These are phyloP conservation scores for Aspergillus asperescens DNA, from an alignment of 495 filamentous ascomycete species.

Conservation along the genomic window DNA sequence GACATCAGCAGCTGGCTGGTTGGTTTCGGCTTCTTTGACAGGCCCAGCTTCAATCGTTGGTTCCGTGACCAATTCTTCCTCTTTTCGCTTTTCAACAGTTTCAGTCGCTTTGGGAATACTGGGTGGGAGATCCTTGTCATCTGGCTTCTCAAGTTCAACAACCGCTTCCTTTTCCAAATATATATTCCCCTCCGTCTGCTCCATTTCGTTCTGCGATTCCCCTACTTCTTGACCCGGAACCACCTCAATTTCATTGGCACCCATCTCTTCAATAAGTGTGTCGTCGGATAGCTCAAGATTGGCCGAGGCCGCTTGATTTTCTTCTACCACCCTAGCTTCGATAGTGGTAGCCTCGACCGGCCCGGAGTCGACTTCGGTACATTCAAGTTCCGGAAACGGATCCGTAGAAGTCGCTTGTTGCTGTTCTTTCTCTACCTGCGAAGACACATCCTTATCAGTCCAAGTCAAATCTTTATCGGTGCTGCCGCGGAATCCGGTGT, in stretches of 20 bases:
- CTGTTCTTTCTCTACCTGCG: constrained; percentile 46
- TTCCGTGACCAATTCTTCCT: constrained; percentile 17
- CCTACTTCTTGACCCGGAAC: neutral
- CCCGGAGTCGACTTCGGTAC: constrained; percentile 18
- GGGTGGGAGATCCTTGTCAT: neutral
- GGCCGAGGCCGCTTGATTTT: neutral
- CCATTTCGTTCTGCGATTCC: neutral
- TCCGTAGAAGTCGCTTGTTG: constrained; percentile 35
- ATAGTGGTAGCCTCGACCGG: neutral
- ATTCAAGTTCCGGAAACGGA: constrained; percentile 34
- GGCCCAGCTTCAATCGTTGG: constrained; percentile 4
- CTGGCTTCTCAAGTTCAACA: neutral
- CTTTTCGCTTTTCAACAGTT: constrained; percentile 23
- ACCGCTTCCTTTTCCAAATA: constrained; percentile 9
- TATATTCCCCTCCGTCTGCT: constrained; percentile 15
- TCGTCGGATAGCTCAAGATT: constrained; percentile 2
- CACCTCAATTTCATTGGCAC: neutral
- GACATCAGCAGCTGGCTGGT: constrained; percentile 2
- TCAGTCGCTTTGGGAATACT: neutral
- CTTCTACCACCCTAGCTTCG: neutral
- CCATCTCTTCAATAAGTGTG: neutral
- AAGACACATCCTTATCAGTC: constrained; percentile 48
- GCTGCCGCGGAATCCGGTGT: constrained; percentile 32
- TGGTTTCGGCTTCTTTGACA: constrained; percentile 4
- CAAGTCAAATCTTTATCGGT: constrained; percentile 40